Conservation (phyloP, 169 alveolate species). For the Ophryocystis elektroscirrha region DNA sequence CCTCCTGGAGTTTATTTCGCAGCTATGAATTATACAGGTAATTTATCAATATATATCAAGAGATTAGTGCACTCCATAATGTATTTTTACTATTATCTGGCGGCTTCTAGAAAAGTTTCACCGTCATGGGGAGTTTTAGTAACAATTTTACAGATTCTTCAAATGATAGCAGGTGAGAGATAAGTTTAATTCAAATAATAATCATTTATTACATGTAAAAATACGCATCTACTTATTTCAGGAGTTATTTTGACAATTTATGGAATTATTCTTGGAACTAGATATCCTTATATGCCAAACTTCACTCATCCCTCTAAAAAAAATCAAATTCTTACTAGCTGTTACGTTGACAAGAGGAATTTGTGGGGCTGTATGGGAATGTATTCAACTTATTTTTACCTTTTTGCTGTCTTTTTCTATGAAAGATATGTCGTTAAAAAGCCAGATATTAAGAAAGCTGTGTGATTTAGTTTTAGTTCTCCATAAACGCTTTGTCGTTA, state of each 20-base stretch:
- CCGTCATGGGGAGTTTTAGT: conserved; percentile 39
- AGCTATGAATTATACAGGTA: conserved; percentile 34
- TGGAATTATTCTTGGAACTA: neutral
- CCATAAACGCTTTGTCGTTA: too few relatives aligned
- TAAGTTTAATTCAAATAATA: conserved; percentile 36
- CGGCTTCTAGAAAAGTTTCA: conserved; percentile 29
- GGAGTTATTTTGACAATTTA: neutral
- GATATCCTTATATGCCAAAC: neutral
- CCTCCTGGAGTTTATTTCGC: conserved; percentile 46
- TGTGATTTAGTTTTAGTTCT: too few relatives aligned
- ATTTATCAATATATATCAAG: too few relatives aligned
- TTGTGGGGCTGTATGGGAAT: conserved; percentile 4
- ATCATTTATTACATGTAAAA: conserved; percentile 29
- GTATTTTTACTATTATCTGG: conserved; percentile 46
- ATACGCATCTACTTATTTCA: conserved; percentile 40
- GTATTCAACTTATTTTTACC: conserved; percentile 19
- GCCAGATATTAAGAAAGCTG: neutral
- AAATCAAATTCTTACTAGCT: neutral
- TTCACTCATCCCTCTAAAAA: neutral
- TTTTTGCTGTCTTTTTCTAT: conserved; percentile 13
- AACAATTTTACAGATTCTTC: conserved; percentile 37
- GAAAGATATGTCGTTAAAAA: neutral
- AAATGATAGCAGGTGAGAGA: conserved; percentile 39
- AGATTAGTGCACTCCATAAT: conserved; percentile 46
- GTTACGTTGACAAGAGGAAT: neutral